Conservation (phyloP, 495 filamentous ascomycete genomes). For the Aspergillus kassunensis region DNA sequence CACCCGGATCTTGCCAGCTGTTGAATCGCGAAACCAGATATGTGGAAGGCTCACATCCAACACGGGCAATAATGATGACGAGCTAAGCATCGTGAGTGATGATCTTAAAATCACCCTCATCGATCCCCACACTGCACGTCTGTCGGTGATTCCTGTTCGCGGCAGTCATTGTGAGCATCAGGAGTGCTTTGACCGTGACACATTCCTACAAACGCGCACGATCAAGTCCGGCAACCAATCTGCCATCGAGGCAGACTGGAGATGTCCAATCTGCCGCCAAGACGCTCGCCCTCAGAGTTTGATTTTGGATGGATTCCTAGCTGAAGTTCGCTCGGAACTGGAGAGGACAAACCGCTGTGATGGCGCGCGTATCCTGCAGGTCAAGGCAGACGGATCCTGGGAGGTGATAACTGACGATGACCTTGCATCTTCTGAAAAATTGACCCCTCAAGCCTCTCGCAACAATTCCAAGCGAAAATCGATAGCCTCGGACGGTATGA, state of each 20-base stretch:
- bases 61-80: constrained; percentile 50
- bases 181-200: constrained; percentile 87
- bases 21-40: constrained; percentile 34
- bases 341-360: constrained; percentile 30
- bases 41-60: constrained; percentile 33
- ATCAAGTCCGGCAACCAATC: constrained; percentile 46
- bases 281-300: constrained; percentile 72
- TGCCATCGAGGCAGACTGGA: constrained; percentile 66
- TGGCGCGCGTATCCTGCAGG: constrained; percentile 53
- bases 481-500: background rate
- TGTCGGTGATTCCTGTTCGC: constrained; percentile 70
- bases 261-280: constrained; percentile 70
- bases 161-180: constrained; percentile 59
- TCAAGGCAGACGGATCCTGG: constrained; percentile 60
- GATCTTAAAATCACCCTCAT: constrained; percentile 67
- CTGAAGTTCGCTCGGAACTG: constrained; percentile 50
- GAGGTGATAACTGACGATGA: constrained; percentile 32
- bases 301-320: constrained; percentile 66
- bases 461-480: constrained; percentile 8
- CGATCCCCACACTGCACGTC: constrained; percentile 67
- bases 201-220: constrained; percentile 64
- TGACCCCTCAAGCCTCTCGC: background rate
- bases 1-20: constrained; percentile 27
- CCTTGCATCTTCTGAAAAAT: background rate
- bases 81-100: constrained; percentile 59